Conservation (phyloP, 768 basidiomycete genomes). For the Strobilomyces dryophilus region DNA sequence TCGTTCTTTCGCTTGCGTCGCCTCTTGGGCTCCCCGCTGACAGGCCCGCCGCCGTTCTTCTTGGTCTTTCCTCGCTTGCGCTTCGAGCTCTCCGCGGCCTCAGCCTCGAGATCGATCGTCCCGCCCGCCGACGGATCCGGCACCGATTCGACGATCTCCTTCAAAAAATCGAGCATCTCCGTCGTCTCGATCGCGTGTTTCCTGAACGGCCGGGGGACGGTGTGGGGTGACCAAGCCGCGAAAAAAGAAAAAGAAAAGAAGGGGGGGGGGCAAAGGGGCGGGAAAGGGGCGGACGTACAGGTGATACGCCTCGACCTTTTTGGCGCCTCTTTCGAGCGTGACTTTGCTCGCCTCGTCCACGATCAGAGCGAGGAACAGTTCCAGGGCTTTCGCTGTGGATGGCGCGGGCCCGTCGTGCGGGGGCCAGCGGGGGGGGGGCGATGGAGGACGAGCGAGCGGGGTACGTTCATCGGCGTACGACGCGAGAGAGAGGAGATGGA, state of each 20-base stretch:
- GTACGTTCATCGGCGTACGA: conserved; percentile 9
- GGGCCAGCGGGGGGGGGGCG: not conserved
- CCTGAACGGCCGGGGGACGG: conserved; percentile 36
- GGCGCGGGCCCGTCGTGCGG: not conserved
- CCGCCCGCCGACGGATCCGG: conserved; percentile 86
- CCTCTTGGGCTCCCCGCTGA: conserved; percentile 39
- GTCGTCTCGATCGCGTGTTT: conserved; percentile 90
- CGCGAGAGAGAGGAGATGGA: conserved; percentile 5
- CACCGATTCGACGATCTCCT: conserved; percentile 82
- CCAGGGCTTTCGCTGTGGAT: conserved; percentile 84
- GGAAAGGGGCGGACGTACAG: conserved; percentile 54
- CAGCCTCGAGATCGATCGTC: conserved; percentile 67
- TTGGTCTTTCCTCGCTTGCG: conserved; percentile 59
- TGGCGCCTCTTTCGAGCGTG: conserved; percentile 57
- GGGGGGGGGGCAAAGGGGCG: not conserved
- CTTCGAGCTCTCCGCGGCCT: conserved; percentile 48
- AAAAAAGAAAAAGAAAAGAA: not conserved
- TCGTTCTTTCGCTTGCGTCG: conserved; percentile 46
- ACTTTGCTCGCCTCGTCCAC: conserved; percentile 82
- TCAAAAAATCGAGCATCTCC: conserved; percentile 90
- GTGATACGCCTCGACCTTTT: conserved; percentile 91
- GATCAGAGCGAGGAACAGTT: conserved; percentile 83
- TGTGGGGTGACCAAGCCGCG: not conserved
- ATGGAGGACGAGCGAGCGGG: no score
- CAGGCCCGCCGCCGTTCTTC: conserved; percentile 36